Percentiles rank a stretch among this genome's conserved stretches.
These are phyloP conservation scores for Malus asiatica DNA, from an alignment of 306 rosid genomes.

Conservation along the genomic window DNA sequence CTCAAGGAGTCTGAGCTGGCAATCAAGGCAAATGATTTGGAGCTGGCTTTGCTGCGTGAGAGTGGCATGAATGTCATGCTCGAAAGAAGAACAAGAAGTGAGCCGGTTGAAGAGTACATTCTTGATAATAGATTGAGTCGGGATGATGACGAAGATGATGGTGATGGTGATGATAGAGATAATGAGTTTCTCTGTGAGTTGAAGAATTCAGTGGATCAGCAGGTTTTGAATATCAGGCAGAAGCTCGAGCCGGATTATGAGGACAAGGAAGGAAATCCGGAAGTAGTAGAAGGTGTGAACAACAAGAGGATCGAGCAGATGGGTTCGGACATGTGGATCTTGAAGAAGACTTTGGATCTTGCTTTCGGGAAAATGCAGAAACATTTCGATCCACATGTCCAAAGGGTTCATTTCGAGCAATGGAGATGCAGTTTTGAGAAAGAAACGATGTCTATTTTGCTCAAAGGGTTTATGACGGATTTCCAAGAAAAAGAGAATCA, in stretches of 20 bases:
- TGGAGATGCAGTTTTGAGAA: constrained; percentile 54
- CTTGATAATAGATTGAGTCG: background rate
- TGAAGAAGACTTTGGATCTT: constrained; percentile 69
- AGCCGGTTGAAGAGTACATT: constrained; percentile 14
- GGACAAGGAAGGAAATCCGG: constrained; percentile 15
- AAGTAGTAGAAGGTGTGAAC: constrained; percentile 24
- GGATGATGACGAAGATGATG: constrained; percentile 6
- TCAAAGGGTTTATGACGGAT: constrained; percentile 44
- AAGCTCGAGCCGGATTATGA: constrained; percentile 38
- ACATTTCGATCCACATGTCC: too few species aligned
- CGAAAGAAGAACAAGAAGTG: constrained; percentile 16
- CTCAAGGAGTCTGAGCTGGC: constrained; percentile 60
- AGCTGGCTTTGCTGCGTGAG: constrained; percentile 27
- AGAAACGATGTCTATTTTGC: constrained; percentile 35
- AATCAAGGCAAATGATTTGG: constrained; percentile 56
- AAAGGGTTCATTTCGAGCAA: constrained; percentile 3
- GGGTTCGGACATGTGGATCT: constrained; percentile 68
- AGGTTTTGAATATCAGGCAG: constrained; percentile 44
- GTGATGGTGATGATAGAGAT: constrained; percentile 10
- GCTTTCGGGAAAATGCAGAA: constrained; percentile 76
- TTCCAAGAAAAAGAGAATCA: constrained; percentile 39
- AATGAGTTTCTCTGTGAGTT: constrained; percentile 25
- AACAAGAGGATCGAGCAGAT: constrained; percentile 54
- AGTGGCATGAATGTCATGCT: constrained; percentile 9
- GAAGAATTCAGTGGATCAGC: constrained; percentile 43